A percentile compares a stretch with the other conserved stretches of the same genome.
phyloP scores from a whole-genome alignment of 495 filamentous ascomycete species.

The Trichoderma parareesei region DNA sequence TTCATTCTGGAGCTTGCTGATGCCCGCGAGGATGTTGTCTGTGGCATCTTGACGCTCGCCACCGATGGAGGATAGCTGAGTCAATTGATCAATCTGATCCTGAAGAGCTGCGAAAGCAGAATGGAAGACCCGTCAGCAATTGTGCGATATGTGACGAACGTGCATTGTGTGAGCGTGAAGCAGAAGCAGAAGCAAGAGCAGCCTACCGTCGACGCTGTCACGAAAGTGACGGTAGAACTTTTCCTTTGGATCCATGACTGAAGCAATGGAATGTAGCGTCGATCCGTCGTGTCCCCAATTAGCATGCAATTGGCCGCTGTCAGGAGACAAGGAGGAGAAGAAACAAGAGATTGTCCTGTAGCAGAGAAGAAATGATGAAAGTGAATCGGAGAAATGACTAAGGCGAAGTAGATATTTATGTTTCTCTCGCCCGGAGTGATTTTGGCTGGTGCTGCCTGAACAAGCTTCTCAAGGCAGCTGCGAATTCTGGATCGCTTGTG shows the following conservation, averaged over 20 bases:
- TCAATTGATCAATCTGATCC: constrained; percentile 32
- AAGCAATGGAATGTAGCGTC: not conserved
- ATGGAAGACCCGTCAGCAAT: not conserved
- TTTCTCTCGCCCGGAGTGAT: not conserved
- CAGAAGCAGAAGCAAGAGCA: not conserved
- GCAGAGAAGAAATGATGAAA: no score
- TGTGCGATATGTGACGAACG: not conserved
- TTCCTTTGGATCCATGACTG: constrained; percentile 49
- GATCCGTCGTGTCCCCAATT: not conserved
- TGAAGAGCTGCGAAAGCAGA: constrained; percentile 26
- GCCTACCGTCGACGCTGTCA: constrained; percentile 57
- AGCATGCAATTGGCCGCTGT: not conserved
- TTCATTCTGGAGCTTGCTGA: constrained; percentile 35
- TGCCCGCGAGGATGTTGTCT: constrained; percentile 34
- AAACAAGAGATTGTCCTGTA: not conserved
- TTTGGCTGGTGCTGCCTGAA: not conserved
- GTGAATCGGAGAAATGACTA: not conserved
- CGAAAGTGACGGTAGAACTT: constrained; percentile 76
- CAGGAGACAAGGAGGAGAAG: not conserved
- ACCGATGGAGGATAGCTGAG: constrained; percentile 25
- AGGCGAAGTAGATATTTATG: not conserved
- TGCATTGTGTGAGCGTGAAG: not conserved
- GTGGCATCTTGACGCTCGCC: constrained; percentile 40
- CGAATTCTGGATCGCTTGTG: not conserved
- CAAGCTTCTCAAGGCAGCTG: not conserved